Base-by-base conservation (phyloP, 768 basidiomycete species). In the Russula emetica region DNA sequence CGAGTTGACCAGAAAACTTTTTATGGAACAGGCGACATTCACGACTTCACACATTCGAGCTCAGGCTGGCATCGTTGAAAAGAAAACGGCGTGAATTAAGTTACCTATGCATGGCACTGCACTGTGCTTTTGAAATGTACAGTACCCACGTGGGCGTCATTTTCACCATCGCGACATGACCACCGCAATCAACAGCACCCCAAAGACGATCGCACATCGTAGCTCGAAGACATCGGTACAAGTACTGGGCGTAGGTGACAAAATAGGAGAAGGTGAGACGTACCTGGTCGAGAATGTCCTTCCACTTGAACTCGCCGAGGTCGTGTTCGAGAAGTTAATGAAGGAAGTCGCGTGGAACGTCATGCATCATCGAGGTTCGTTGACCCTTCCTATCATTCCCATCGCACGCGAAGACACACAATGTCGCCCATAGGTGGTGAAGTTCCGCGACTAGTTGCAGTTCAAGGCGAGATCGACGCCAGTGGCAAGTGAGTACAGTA, bases 291-390 rank as follows among this genome's bases (percentile, higher is more conserved):
- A 78, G 5, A 76, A 85, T 66, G 63, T 91, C 55, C 78, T 90
- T 14, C 83, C 87, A 0, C 69, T 75, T 0, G 83, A 83, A 6
- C 71, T 89, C 34, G 84, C 81, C 2, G 78, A 77, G 8, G 72
- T 70, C 20, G 85, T 82, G 0, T 90, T 90, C 69, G 83, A 82
- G 53, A 79, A 75, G 5, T 66, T 91, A 67, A 78, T 74, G 63
- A 73, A 78, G 11, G 90, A 92, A 70, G 90, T 92, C 0, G 76
- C 79, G 53, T 92, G 89, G 88, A 78, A 81, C 52, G 77, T 77
- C 3, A 92, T 92, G 90, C 75, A 82, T 64, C 90, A 92, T 73
- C 79, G 86, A 73, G 90, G 90, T 83, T 59, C n/a, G 76, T 69
- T 4, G 6, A 24, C 4, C 9, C 22, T 1, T 28, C 51, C 36